Conservation (phyloP, 1,284 basidiomycete species). For the Naganishia sp. region DNA sequence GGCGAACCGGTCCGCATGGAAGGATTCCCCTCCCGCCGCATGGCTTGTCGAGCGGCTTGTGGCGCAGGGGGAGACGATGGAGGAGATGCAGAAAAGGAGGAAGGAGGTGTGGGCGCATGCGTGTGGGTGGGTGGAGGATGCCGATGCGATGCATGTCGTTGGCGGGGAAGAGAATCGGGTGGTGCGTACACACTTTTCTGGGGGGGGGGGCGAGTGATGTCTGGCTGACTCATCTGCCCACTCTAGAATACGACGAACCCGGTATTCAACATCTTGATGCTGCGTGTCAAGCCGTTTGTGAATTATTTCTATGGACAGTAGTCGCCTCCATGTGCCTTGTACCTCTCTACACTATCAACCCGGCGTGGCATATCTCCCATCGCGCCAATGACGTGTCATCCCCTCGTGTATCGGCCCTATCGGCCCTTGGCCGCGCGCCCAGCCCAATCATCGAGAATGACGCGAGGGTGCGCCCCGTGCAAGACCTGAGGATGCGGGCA, state of each 20-base stretch:
- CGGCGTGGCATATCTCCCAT: no score
- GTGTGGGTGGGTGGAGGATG: constrained; percentile 75
- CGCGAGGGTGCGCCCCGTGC: constrained; percentile 14
- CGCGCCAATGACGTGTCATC: constrained; percentile 20
- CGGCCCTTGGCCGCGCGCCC: not conserved
- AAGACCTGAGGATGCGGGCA: not conserved
- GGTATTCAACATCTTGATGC: constrained; percentile 77
- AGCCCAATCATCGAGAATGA: constrained; percentile 30
- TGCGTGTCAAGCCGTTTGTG: constrained; percentile 71
- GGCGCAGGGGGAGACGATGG: constrained; percentile 38
- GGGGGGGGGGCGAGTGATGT: not conserved
- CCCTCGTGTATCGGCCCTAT: constrained; percentile 11
- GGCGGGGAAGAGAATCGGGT: constrained; percentile 69
- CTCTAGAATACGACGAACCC: constrained; percentile 82
- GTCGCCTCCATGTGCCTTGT: not conserved
- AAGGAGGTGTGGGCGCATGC: constrained; percentile 63
- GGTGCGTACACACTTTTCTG: constrained; percentile 57
- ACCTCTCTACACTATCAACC: no score
- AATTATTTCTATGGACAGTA: constrained; percentile 72
- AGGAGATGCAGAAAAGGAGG: constrained; percentile 55
- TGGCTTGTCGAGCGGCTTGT: constrained; percentile 12
- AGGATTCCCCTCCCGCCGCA: constrained; percentile 3
- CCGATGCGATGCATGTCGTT: constrained; percentile 61
- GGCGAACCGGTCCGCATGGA: constrained; percentile 50
- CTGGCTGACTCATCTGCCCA: not conserved